phyloP scores from a whole-genome alignment of 2,329 filamentous ascomycete species.

The Coccinonectria pachysandricola region DNA sequence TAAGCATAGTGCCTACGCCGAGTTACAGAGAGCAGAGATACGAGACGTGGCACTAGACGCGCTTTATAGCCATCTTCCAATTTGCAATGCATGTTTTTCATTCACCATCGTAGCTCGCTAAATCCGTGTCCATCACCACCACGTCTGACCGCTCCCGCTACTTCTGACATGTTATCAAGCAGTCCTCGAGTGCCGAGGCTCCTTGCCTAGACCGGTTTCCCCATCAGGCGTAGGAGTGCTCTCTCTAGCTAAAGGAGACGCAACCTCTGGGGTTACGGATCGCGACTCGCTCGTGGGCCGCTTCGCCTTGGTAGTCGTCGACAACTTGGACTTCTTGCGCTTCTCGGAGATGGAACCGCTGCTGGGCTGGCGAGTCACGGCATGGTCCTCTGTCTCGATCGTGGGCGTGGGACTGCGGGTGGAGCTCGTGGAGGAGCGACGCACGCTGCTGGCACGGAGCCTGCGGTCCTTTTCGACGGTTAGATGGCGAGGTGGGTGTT shows the following conservation, averaged over 20 bases:
- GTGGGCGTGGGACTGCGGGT: slow-evolving; percentile 40
- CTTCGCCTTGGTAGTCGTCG: slow-evolving; percentile 32
- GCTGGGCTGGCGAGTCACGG: slow-evolving; percentile 33
- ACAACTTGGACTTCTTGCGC: slow-evolving; percentile 41
- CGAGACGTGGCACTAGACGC: too few species aligned
- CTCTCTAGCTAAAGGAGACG: slow-evolving; percentile 43
- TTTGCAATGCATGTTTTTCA: too few species aligned
- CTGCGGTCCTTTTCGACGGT: slow-evolving; percentile 36
- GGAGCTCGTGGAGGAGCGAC: slow-evolving; percentile 42
- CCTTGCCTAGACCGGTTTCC: slow-evolving; percentile 12
- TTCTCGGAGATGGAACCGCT: slow-evolving; percentile 40
- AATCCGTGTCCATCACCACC: too few species aligned
- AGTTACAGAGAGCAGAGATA: too few species aligned
- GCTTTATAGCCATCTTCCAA: too few species aligned
- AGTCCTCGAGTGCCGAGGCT: slow-evolving; percentile 14
- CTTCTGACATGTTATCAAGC: too few species aligned
- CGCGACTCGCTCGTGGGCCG: slow-evolving; percentile 37
- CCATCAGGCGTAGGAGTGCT: slow-evolving; percentile 25
- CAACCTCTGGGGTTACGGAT: slow-evolving; percentile 43
- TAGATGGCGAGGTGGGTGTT: slow-evolving; percentile 31
- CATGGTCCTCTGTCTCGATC: slow-evolving; percentile 34
- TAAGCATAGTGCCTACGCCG: too few species aligned
- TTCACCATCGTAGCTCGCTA: too few species aligned
- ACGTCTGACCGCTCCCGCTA: too few species aligned
- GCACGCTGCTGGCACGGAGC: slow-evolving; percentile 41